A percentile compares a stretch with the other conserved stretches of the same genome.
Conservation (phyloP, 164 flowering plant genomes). For the Umbellularia californica region DNA sequence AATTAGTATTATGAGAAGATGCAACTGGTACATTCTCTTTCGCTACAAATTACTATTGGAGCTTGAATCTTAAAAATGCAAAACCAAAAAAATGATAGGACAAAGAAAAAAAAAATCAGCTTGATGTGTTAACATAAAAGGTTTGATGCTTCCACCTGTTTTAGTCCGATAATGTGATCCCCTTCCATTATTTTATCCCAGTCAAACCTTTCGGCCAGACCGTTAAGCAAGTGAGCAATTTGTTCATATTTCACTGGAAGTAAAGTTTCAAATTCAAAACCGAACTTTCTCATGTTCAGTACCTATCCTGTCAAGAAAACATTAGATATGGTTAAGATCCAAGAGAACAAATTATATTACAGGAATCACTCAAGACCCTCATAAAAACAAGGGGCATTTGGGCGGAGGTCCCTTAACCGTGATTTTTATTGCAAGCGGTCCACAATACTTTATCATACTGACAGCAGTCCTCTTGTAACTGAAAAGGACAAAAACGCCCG, state of each 20-base stretch:
- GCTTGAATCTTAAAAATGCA: too few species aligned
- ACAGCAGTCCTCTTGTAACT: too few species aligned
- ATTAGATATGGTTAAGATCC: constrained; percentile 3
- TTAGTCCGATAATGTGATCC: constrained; percentile 86
- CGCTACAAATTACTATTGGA: too few species aligned
- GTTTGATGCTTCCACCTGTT: constrained; percentile 50
- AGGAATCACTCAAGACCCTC: background rate
- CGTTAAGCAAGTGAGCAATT: constrained; percentile 79
- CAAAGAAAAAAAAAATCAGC: too few species aligned
- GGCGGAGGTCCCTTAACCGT: too few species aligned
- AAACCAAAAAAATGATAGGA: too few species aligned
- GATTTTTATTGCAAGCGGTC: too few species aligned
- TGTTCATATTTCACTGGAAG: constrained; percentile 85
- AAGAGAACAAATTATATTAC: background rate
- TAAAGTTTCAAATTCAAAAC: constrained; percentile 70
- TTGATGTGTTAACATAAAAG: background rate
- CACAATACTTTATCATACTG: too few species aligned
- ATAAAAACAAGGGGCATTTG: too few species aligned
- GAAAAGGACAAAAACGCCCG: too few species aligned
- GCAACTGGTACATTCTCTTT: too few species aligned
- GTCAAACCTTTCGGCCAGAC: constrained; percentile 93
- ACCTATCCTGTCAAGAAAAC: constrained; percentile 69
- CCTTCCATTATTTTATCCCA: constrained; percentile 99
- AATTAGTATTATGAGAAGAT: too few species aligned
- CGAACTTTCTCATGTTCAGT: constrained; percentile 99